Evolutionary conservation across 441 rosid species (phyloP), one percentile per base, ranked within the genome.

Genomic region (Mallotus repandus): DNA sequence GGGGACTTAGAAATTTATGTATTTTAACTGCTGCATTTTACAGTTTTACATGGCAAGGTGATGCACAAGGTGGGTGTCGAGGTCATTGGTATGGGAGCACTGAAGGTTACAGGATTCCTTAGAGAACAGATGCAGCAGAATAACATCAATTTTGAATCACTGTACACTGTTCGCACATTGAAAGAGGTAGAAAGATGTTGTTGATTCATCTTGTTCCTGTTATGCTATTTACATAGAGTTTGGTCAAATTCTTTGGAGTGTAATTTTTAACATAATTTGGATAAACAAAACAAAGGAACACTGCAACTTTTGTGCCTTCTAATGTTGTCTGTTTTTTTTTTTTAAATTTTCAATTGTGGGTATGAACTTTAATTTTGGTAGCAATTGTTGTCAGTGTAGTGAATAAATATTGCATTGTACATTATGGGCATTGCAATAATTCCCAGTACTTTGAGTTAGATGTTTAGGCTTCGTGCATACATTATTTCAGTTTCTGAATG

Each of bases 41-140:
- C 80, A 94, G 99, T 94, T 87, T 82, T 94, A 71, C 71, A 92
- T 73, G 99, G 97, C 67, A 91, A 91, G 83, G 97, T 92, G 66
- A 92, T 87, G 97, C 92, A 84, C 55, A 84, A 88, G 78, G 89
- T 92, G 71, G 99, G 99, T 52, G 96, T 92, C 78, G 98, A 94
- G 86, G 89, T 84, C 55, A 82, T 81, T 6, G 91, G 97, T 58
- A 58, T 89, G 58, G 98, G 98, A 84, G 97, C 93, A 55, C 74
- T 91, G 73, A 94, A 90, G 76, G 89, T 94, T 65, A 91, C 98
- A 13, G 94, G 93, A 49, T 94, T 85, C 80, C 94, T 94, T 70
- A 89, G 84, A 79, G 94, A 90, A 76, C 87, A 85, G 82, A 77
- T 94, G 95, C 93, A 85, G 79, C 92, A 85, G 81, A 90, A 88